Evolutionary conservation across 129 eudicot species (phyloP), one percentile per base, ranked within the genome.

Genomic region (Lactuca saligna): DNA sequence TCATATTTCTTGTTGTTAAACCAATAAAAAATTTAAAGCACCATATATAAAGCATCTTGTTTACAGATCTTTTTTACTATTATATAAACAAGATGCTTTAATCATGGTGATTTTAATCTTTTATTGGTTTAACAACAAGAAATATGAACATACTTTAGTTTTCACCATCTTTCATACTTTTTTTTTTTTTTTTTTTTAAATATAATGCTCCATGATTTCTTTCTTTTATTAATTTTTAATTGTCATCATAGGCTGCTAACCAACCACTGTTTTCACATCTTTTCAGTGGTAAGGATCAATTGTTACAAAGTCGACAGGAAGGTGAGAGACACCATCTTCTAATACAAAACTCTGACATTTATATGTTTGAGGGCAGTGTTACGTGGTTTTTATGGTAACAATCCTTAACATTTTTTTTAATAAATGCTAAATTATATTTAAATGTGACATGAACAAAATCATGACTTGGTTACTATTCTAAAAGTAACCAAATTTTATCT

Each of bases 281-380:
- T 31, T 71, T 55, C 69, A 87, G 91, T 76, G 91, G 87, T 76
- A 83, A 57, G 82, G 97, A 90, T 80, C 82, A 75, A 66, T 67
- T 90, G 33, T 67, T 90, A 72, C 89, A 95, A 61, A 87, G 91
- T 77, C 77, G 29, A 68, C 80, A 85, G 68, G 97, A 74, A 74
- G 78, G 78, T 12, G 78, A 74, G 55, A 64, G 82, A 82, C 33
- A 15, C 53, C 61, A 67, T 67, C 78, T 39, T 55, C 49, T 74
- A 54, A 63, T 74, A 54, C 78, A 69, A 38, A 76, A 76, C n/a
- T 76, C 80, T 61, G 80, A 76, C 54, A 68, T 76, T 35, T 75
- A 75, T 61, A 76, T 46, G 32, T 76, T 76, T 53, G 80, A 68
- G 38, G 64, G 60, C 57, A 76, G 80, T 29, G 70, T 53, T 75